A percentile compares a stretch with the other conserved stretches of the same genome.
These are phyloP conservation scores for Termitomyces sp. DNA, from an alignment of 768 basidiomycete species.

Conservation along the genomic window DNA sequence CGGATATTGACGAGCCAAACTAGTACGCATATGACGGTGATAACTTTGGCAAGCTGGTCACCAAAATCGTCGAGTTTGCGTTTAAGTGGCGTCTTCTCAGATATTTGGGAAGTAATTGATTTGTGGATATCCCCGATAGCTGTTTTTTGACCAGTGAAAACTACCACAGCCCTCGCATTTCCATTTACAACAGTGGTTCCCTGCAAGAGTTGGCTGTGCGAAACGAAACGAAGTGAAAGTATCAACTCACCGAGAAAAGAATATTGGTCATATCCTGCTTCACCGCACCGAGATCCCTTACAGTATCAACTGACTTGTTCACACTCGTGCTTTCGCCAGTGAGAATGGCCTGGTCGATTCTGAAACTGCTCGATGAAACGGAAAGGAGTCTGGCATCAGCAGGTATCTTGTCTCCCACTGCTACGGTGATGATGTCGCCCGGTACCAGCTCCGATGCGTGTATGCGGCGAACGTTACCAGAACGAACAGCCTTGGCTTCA, in stretches of 20 bases:
- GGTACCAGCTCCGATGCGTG: slow-evolving; percentile 91
- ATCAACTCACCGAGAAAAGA: slow-evolving; percentile 72
- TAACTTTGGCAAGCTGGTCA: slow-evolving; percentile 96
- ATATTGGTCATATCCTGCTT: slow-evolving; percentile 99
- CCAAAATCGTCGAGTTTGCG: slow-evolving; percentile 98
- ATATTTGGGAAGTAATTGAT: slow-evolving; percentile 89
- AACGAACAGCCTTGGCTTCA: slow-evolving; percentile 86
- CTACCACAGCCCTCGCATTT: slow-evolving; percentile 80
- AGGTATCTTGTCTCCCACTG: slow-evolving; percentile 93
- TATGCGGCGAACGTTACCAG: slow-evolving; percentile 61
- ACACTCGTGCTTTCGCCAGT: slow-evolving; percentile 93
- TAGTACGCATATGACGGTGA: slow-evolving; percentile 92
- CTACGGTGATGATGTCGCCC: slow-evolving; percentile 86
- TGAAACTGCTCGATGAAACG: slow-evolving; percentile 88
- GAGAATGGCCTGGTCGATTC: slow-evolving; percentile 93
- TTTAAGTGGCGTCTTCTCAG: slow-evolving; percentile 95
- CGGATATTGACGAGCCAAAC: slow-evolving; percentile 98
- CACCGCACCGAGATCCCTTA: slow-evolving; percentile 75
- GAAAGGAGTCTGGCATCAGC: slow-evolving; percentile 90
- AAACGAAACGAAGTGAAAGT: neutral
- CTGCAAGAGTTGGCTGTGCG: slow-evolving; percentile 28
- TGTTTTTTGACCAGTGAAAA: slow-evolving; percentile 79
- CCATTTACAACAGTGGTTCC: slow-evolving; percentile 97
- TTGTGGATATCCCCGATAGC: slow-evolving; percentile 98
- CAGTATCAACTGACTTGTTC: slow-evolving; percentile 65